phyloP scores from a whole-genome alignment of 768 basidiomycete genomes.

The Auricularia heimuer region DNA sequence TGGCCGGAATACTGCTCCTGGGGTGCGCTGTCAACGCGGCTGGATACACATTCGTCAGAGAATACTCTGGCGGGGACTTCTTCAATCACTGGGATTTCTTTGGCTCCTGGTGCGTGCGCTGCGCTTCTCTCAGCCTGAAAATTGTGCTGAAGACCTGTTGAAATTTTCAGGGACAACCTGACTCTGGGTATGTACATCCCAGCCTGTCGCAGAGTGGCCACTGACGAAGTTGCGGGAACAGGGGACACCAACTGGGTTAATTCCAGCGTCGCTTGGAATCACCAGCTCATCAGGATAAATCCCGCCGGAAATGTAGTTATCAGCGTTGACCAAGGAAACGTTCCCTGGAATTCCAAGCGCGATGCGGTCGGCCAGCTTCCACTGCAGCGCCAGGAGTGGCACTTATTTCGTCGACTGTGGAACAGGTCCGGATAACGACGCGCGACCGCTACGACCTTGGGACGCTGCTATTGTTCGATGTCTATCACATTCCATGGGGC shows the following conservation, averaged over 20 bases:
- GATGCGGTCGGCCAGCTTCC: not conserved
- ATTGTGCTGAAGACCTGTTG: too few relatives aligned
- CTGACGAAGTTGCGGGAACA: slow-evolving; percentile 1
- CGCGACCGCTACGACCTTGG: not conserved
- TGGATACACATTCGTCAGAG: slow-evolving; percentile 12
- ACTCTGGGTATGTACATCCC: not conserved
- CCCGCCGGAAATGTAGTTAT: not conserved
- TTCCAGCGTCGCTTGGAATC: not conserved
- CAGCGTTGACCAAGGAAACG: not conserved
- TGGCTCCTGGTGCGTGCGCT: not conserved
- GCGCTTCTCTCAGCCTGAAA: too few relatives aligned
- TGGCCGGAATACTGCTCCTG: too few relatives aligned
- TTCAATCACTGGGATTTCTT: slow-evolving; percentile 18
- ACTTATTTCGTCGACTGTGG: not conserved
- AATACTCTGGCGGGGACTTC: slow-evolving; percentile 15
- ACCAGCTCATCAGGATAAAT: not conserved
- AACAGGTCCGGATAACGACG: not conserved
- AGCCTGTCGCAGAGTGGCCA: slow-evolving; percentile 10
- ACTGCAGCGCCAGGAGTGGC: not conserved
- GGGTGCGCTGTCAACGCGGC: too few relatives aligned
- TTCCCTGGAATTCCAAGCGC: not conserved
- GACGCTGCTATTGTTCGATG: not conserved
- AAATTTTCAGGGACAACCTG: not conserved
- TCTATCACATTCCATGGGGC: slow-evolving; percentile 1
- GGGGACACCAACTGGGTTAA: not conserved